Percentiles rank a stretch among this genome's conserved stretches.
Evolutionary conservation across 257 asterid species (phyloP).

Genomic region (Fraxinus anomala): DNA sequence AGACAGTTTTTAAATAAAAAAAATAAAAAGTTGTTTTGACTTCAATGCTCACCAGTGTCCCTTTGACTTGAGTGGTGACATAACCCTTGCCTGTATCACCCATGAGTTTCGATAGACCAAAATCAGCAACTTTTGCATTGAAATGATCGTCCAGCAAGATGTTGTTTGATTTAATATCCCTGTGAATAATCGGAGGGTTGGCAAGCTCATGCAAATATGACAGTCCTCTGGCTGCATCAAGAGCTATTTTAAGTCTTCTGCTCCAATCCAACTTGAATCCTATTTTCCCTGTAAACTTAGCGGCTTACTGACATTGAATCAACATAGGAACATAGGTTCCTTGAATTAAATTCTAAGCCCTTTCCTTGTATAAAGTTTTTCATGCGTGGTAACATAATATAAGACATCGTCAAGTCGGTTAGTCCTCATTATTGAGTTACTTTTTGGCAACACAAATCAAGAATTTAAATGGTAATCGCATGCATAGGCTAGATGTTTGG

Average conservation of each 20-base stretch:
- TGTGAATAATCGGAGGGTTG: conserved; percentile 88
- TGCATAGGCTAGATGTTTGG: not conserved
- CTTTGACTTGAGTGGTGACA: conserved; percentile 89
- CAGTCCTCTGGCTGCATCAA: conserved; percentile 85
- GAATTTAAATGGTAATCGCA: not conserved
- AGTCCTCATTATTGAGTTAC: not conserved
- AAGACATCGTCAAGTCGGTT: not conserved
- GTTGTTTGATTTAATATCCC: conserved; percentile 83
- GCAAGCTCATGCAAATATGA: conserved; percentile 84
- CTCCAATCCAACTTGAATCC: conserved; percentile 66
- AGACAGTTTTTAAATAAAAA: not conserved
- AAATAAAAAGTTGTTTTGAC: not conserved
- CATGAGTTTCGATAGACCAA: conserved; percentile 82
- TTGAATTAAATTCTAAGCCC: not conserved
- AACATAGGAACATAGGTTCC: not conserved
- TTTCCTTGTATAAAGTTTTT: not conserved
- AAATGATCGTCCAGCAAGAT: conserved; percentile 65
- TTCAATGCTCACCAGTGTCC: conserved; percentile 67
- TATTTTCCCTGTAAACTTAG: conserved; percentile 47
- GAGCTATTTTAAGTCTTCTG: conserved; percentile 61
- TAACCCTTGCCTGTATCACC: conserved; percentile 77
- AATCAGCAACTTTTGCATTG: conserved; percentile 86
- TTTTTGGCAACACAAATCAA: not conserved
- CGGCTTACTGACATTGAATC: not conserved
- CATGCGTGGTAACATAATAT: too few species aligned